phyloP scores from a whole-genome alignment of 305 asterid species.

The Vinca major region DNA sequence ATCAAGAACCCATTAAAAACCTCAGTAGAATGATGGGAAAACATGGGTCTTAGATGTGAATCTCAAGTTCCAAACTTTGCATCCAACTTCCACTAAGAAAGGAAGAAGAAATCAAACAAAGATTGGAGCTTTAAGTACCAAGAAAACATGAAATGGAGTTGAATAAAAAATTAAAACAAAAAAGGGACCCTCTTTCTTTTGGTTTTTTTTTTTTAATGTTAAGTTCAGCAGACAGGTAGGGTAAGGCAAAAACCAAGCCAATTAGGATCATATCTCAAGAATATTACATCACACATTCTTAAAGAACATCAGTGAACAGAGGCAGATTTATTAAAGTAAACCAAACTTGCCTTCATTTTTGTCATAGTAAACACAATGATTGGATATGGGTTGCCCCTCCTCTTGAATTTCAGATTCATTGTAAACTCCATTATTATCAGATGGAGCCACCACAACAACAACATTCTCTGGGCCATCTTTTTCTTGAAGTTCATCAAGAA shows the following conservation, averaged over 20 bases:
- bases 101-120: background rate
- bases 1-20: background rate
- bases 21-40: background rate
- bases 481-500: constrained; percentile 5
- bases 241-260: constrained; percentile 5
- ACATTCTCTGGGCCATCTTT: constrained; percentile 2
- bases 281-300: background rate
- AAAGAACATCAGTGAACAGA: background rate
- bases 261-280: background rate
- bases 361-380: constrained; percentile 26
- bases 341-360: constrained; percentile 26
- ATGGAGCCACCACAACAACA: constrained; percentile 7
- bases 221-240: constrained; percentile 13
- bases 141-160: background rate
- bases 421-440: background rate
- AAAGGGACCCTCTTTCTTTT: constrained; percentile 4
- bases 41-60: background rate
- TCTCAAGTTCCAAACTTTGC: background rate
- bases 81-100: background rate
- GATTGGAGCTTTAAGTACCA: background rate
- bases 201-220: background rate
- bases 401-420: constrained; percentile 6
- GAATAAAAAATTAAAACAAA: background rate
- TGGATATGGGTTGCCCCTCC: constrained; percentile 10
- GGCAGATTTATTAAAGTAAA: constrained; percentile 2